phyloP scores from a whole-genome alignment of 1,139 yeast species.

The Suhomyces wounanorum region DNA sequence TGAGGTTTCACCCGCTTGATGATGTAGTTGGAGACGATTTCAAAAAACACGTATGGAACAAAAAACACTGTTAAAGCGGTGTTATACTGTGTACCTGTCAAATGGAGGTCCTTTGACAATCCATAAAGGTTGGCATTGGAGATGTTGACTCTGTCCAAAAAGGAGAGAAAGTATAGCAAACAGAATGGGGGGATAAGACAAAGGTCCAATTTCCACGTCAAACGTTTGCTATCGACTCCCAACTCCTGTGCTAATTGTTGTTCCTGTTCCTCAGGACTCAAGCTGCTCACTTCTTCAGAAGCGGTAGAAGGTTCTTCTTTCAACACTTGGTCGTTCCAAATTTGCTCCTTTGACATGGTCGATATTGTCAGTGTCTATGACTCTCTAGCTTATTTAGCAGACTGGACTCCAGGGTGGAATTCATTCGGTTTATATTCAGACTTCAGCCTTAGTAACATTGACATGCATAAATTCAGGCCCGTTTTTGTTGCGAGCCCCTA shows the following conservation, averaged over 20 bases:
- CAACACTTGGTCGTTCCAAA: neutral
- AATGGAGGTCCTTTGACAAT: constrained; percentile 49
- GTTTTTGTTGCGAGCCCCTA: neutral
- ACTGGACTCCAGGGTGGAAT: neutral
- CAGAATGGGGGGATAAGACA: constrained; percentile 74
- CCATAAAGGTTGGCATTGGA: constrained; percentile 76
- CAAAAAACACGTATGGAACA: constrained; percentile 69
- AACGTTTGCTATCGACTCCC: constrained; percentile 43
- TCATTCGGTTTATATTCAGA: neutral
- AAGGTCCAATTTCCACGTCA: constrained; percentile 65
- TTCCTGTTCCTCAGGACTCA: constrained; percentile 23
- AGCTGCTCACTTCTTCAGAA: neutral
- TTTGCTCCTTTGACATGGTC: neutral
- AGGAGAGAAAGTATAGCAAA: constrained; percentile 65
- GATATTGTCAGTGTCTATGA: too few species aligned
- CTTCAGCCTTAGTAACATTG: neutral
- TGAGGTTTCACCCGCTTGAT: constrained; percentile 66
- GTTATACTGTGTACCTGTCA: constrained; percentile 62
- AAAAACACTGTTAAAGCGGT: constrained; percentile 67
- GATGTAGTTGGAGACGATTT: constrained; percentile 64
- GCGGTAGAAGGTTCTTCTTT: constrained; percentile 4
- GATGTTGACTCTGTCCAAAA: constrained; percentile 72
- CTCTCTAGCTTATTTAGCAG: neutral
- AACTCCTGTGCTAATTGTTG: constrained; percentile 32
- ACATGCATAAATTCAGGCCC: neutral